Base-by-base conservation (phyloP, 805 yeast genomes). In the Wickerhamomyces mucosus region DNA sequence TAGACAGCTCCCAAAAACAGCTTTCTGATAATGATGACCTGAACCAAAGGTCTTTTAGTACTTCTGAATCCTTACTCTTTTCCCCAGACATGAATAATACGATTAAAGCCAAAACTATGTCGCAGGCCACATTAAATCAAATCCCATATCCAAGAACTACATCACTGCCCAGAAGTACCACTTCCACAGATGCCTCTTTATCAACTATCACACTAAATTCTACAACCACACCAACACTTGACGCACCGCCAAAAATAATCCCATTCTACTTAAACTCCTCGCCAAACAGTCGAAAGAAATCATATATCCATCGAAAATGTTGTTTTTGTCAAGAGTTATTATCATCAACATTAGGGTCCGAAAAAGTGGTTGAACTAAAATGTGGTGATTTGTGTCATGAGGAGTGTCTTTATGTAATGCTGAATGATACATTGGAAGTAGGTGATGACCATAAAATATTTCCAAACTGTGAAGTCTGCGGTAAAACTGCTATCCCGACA, bases 321-420 rank as follows among this genome's bases (percentile, higher is more conserved):
- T 63, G 64, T 32, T 58, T 67, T 15, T 67, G 74, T 41, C 59
- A 58, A 2, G 73, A 67, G 32, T 42, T 50, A 2, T 42, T 66
- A 3, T 48, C 58, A 12, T 51, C 61, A 10, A 63, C 55, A 23
- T 44, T 67, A 12, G 45, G 42, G 3, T 36, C 39, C 14, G 74
- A 67, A 42, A 50, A 45, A 27, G 40, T 62, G 11, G 46, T 67
- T 18, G 56, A 55, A 24, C 45, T 67, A 19, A 46, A 41, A 9
- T 67, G 74, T 47, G 70, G 68, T 7, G 67, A 67, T 36, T 49
- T 53, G 15, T 53, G 65, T 23, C 74, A 67, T 38, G 66, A 63
- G 26, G 66, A 67, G 32, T 67, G 74, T 38, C 53, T 66, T 18
- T 46, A 45, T 27, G 34, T 61, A 6, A 15, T 48, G 14, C 31